A percentile compares a stretch with the other conserved stretches of the same genome.
Conservation (phyloP, 2,329 filamentous ascomycete genomes). For the Aureobasidium sp. region DNA sequence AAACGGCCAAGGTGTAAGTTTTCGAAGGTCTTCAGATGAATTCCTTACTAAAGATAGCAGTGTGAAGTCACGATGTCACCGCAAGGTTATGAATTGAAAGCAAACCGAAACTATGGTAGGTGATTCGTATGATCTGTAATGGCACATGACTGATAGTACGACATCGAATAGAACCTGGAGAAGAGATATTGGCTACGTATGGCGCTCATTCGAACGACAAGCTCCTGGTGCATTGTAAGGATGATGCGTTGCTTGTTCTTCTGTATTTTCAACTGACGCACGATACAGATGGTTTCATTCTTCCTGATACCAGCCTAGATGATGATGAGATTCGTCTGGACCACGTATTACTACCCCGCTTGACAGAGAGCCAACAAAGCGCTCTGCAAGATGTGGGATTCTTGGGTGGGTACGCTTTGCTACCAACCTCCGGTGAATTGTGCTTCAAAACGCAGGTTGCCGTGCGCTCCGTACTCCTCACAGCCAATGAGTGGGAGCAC, state of each 20-base stretch:
- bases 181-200: constrained; percentile 64
- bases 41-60: constrained; percentile 23
- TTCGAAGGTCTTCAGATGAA: not conserved
- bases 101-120: constrained; percentile 44
- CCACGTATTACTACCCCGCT: constrained; percentile 33
- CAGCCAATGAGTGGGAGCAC: constrained; percentile 32
- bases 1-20: constrained; percentile 30
- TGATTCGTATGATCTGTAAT: constrained; percentile 9
- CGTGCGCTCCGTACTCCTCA: constrained; percentile 31
- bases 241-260: not conserved
- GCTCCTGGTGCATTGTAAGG: constrained; percentile 55
- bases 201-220: constrained; percentile 67
- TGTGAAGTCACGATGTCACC: constrained; percentile 48
- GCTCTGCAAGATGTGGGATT: constrained; percentile 38
- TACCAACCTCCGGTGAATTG: constrained; percentile 26
- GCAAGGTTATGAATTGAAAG: constrained; percentile 49
- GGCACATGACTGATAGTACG: not conserved
- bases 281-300: constrained; percentile 38
- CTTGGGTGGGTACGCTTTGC: constrained; percentile 31
- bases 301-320: constrained; percentile 18
- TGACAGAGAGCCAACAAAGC: constrained; percentile 27
- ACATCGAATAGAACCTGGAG: constrained; percentile 36
- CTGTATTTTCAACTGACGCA: not conserved
- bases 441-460: constrained; percentile 42
- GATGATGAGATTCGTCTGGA: constrained; percentile 38